A percentile compares a stretch with the other conserved stretches of the same genome.
phyloP scores from a whole-genome alignment of 2,329 filamentous ascomycete species.

The Stemphylium vesicarium region DNA sequence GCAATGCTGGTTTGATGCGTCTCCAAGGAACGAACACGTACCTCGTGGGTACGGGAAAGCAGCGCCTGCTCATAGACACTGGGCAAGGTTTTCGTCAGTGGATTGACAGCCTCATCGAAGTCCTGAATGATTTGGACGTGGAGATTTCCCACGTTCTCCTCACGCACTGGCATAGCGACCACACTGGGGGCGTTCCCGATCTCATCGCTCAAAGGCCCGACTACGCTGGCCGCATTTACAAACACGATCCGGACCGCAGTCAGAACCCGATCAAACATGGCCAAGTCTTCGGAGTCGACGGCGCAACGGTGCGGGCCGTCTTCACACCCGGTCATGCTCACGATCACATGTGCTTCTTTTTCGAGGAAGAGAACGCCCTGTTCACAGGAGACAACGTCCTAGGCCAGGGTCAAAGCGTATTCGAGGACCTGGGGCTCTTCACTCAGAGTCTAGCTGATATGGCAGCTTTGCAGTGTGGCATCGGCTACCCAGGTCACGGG shows the following conservation, averaged over 20 bases:
- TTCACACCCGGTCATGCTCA: constrained; percentile 35
- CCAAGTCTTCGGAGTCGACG: constrained; percentile 48
- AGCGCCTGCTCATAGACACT: not conserved
- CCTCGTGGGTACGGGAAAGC: not conserved
- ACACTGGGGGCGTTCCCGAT: constrained; percentile 52
- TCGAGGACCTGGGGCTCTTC: not conserved
- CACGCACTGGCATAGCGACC: constrained; percentile 55
- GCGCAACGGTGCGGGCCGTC: constrained; percentile 47
- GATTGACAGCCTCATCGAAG: constrained; percentile 37
- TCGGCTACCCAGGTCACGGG: not conserved
- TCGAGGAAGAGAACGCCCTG: constrained; percentile 45
- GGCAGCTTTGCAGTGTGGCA: not conserved
- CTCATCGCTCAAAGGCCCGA: constrained; percentile 40
- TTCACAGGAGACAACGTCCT: constrained; percentile 46
- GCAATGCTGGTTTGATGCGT: constrained; percentile 1
- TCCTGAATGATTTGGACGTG: constrained; percentile 36
- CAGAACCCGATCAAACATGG: constrained; percentile 47
- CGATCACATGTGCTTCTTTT: constrained; percentile 45
- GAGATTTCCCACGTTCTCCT: constrained; percentile 50
- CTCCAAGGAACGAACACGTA: constrained; percentile 5
- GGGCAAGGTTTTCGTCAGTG: not conserved
- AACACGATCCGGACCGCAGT: constrained; percentile 37
- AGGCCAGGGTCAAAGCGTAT: not conserved
- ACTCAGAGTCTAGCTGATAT: not conserved
- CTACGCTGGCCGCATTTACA: constrained; percentile 43